Conservation (phyloP, 192 early-diverging fungal genomes). For the Obelidium mucronatum region DNA sequence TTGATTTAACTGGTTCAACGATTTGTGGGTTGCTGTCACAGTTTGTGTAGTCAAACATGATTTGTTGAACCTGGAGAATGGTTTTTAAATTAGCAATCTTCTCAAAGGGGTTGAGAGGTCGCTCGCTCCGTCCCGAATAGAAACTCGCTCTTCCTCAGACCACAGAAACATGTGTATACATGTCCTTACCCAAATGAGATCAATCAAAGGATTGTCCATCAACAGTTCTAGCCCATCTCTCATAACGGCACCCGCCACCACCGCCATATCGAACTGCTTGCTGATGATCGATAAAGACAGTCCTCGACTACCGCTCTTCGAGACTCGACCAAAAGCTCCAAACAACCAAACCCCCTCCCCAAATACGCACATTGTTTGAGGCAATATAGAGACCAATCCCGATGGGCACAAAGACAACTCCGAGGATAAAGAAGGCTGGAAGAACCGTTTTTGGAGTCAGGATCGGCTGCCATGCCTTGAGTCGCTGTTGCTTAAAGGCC, state of each 20-base stretch:
- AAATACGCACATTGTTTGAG: conserved; percentile 73
- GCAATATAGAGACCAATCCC: conserved; percentile 91
- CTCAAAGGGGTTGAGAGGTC: background rate
- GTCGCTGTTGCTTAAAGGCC: conserved; percentile 98
- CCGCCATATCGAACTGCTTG: no score
- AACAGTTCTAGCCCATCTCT: conserved; percentile 2
- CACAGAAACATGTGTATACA: no score
- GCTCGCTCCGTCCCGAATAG: no score
- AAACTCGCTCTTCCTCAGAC: no score
- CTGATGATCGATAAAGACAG: no score
- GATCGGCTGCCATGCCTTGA: conserved; percentile 99
- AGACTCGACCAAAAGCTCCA: background rate
- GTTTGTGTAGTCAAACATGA: conserved; percentile 93
- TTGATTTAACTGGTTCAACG: conserved; percentile 20
- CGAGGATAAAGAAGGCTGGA: conserved; percentile 93
- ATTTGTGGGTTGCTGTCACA: conserved; percentile 56
- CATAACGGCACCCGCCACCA: no score
- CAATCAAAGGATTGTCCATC: background rate
- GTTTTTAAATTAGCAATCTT: background rate
- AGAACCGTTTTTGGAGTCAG: conserved; percentile 98
- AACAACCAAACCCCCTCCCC: no score
- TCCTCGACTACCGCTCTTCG: no score
- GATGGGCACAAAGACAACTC: conserved; percentile 94
- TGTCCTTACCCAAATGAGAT: no score
- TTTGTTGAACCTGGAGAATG: conserved; percentile 72